Evolutionary conservation across 164 flowering plant genomes (phyloP), one percentile per base, ranked within the genome.

Genomic region (Magnolia kwangsiensis): DNA sequence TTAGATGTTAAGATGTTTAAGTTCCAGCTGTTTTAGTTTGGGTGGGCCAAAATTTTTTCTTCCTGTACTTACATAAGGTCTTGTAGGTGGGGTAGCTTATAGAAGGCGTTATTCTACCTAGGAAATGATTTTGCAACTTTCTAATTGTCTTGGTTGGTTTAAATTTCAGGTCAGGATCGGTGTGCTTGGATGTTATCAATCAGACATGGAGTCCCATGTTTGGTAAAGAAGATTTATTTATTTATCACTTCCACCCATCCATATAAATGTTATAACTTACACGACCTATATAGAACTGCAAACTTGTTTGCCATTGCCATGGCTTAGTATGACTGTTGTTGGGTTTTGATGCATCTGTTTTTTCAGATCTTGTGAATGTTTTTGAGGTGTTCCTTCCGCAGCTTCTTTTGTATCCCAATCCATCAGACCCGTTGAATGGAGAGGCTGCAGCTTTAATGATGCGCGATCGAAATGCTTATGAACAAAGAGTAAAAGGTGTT

Each of bases 151-250:
- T 63, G 14, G 61, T 49, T 27, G 66, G 65, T 77, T 69, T 58
- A 58, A 49, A 58, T 85, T 87, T 83, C 92, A 95, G 98, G 94
- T 95, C 98, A 45, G 98, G 98, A 45, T 95, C 98, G 49, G 97
- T 95, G 74, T 95, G 98, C 78, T 86, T 95, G 77, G 98, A 95
- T 86, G 98, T 95, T 65, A 92, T 95, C 82, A 95, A 93, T 80
- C 98, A 95, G 83, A 90, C 97, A 2, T 95, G 98, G 98, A 95
- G 98, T 83, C 98, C 98, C 50, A 95, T 95, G 98, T 95, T 95
- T 77, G 98, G 98, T 95, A 88, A 82, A 51, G 8, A 4, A 72
- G 20, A 58, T 23, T 16, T 27, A 27, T 27, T 27, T 27, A 27
- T 6, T 16, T 68, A 14, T 50, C 29, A 64, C 23, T 31, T 64